phyloP scores from a whole-genome alignment of 2,329 filamentous ascomycete species.

The Aspergillus terreus region DNA sequence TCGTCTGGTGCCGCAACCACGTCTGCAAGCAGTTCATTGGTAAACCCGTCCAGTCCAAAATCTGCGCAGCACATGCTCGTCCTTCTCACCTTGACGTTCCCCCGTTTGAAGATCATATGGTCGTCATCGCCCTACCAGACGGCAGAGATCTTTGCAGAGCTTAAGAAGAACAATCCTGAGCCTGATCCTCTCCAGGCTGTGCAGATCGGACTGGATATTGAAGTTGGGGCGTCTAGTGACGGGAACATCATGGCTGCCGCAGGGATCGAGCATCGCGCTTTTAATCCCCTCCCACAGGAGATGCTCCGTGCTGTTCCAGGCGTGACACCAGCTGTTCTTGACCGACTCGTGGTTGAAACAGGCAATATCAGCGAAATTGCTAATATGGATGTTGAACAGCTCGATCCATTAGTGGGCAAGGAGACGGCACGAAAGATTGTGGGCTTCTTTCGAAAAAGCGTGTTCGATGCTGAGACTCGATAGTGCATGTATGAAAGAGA shows the following conservation, averaged over 20 bases:
- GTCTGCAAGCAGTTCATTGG: conserved; percentile 57
- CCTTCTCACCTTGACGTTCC: conserved; percentile 87
- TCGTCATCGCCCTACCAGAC: conserved; percentile 90
- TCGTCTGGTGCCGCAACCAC: conserved; percentile 40
- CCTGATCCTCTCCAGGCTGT: conserved; percentile 88
- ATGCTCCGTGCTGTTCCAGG: conserved; percentile 85
- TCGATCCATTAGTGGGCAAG: conserved; percentile 71
- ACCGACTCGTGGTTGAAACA: conserved; percentile 66
- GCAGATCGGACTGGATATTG: conserved; percentile 69
- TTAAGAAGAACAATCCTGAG: conserved; percentile 86
- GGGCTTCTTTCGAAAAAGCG: conserved; percentile 71
- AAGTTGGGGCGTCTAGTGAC: conserved; percentile 28
- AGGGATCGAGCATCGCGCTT: conserved; percentile 57
- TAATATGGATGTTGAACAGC: conserved; percentile 73
- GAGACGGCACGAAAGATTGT: conserved; percentile 73
- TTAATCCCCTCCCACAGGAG: conserved; percentile 83
- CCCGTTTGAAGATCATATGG: conserved; percentile 87
- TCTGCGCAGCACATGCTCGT: conserved; percentile 92
- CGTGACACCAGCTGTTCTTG: conserved; percentile 73
- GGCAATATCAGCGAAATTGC: conserved; percentile 78
- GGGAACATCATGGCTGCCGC: conserved; percentile 57
- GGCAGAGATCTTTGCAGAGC: conserved; percentile 89
- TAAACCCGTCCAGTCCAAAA: conserved; percentile 60
- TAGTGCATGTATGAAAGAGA: conserved; percentile 7
- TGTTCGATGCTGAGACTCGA: conserved; percentile 44